Evolutionary conservation across 2,329 filamentous ascomycete genomes (phyloP).

Genomic region (Trichoderma sp.): DNA sequence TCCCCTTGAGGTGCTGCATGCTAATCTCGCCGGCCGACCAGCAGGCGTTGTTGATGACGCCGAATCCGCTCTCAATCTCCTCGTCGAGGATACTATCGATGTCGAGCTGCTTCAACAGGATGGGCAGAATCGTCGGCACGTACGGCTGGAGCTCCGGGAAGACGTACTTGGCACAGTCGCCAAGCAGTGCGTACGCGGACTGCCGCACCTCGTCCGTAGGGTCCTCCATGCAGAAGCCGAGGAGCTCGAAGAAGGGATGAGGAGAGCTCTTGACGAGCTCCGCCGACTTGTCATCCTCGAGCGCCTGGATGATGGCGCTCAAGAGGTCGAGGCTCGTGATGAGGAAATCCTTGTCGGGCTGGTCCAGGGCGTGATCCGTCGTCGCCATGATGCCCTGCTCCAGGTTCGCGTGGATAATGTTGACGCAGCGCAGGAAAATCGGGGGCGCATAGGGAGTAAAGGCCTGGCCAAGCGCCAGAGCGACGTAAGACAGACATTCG

Average conservation of each 20-base stretch:
- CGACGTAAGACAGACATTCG: constrained; percentile 95
- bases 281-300: constrained; percentile 72
- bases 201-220: constrained; percentile 89
- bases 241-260: constrained; percentile 84
- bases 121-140: constrained; percentile 72
- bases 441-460: constrained; percentile 85
- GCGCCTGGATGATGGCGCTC: constrained; percentile 88
- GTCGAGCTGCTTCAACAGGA: constrained; percentile 86
- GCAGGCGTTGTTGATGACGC: constrained; percentile 96
- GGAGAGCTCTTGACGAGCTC: constrained; percentile 75
- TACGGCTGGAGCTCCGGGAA: constrained; percentile 78
- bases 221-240: constrained; percentile 92
- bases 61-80: constrained; percentile 81
- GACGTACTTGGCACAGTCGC: constrained; percentile 91
- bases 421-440: constrained; percentile 85
- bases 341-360: constrained; percentile 94
- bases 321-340: constrained; percentile 93
- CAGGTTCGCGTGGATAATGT: constrained; percentile 88
- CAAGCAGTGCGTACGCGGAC: constrained; percentile 91
- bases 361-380: constrained; percentile 69
- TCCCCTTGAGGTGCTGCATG: constrained; percentile 72
- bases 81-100: constrained; percentile 75
- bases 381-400: constrained; percentile 74
- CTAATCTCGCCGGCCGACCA: constrained; percentile 95
- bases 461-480: constrained; percentile 76